Base-by-base conservation (phyloP, 2,329 filamentous ascomycete genomes). In the Thermothelomyces thermophilus region DNA sequence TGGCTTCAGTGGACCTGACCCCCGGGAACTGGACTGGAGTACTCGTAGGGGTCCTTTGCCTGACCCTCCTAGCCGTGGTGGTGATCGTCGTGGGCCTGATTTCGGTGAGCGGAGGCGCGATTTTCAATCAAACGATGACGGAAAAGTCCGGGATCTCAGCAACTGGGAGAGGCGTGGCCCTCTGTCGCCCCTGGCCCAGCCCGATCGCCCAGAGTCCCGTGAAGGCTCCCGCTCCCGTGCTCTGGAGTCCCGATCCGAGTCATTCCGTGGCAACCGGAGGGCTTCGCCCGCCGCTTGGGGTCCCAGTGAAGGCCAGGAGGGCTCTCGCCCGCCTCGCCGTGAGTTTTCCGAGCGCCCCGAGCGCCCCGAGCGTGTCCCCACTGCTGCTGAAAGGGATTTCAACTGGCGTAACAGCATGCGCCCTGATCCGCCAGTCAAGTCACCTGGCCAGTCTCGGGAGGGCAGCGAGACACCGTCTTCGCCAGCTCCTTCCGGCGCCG, bases 101-200 rank as follows among this genome's bases (percentile, higher is more conserved):
- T 75, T 73, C 59, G 76, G 80, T 58, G 85, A 89, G 46, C 86
- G 87, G 53, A 81, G 82, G 56, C 84, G 86, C 58, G 85, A 86
- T 58, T 57, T 54, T 34, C 80, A 81, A 56, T 74, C 77, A 3
- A 41, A 30, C 54, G 80, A 85, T 55, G 88, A 91, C 66, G 85
- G 85, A 58, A 90, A 87, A 66, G 70, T 82, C 50, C 83, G 88
- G 51, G 87, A 94, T 66, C 86, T 93, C 58, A 79, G 81, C 59
- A 94, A 89, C 69, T 98, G 93, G 93, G 91, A 96, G 70, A 87
- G 93, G 61, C 93, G 87, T 65, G 93, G 93, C 11, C 93, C 93
- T 33, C 76, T 97, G 49, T 87, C 91, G 36, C 88, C 91, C 19
- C 75, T 72, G 58, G 74, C 74, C 45, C 77, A 72, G 52, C 58